Evolutionary conservation across 257 asterid species (phyloP).

Genomic region (Nicotiana tomentosiformis): DNA sequence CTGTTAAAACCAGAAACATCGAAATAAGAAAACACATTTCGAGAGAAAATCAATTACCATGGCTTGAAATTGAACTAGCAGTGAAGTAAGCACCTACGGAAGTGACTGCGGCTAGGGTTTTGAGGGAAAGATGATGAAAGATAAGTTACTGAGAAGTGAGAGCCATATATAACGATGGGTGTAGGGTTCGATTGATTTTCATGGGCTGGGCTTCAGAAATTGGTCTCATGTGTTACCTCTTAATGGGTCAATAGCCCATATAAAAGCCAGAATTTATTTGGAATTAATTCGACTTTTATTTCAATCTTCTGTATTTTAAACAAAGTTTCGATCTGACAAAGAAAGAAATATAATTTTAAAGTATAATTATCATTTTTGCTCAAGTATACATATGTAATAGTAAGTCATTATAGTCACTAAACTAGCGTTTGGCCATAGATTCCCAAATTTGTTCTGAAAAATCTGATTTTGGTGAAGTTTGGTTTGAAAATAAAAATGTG

Average conservation of each 20-base stretch:
- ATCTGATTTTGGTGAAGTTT: no score
- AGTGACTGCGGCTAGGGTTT: constrained; percentile 10
- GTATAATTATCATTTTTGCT: no score
- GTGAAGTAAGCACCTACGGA: neutral
- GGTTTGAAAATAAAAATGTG: no score
- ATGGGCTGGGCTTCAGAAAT: neutral
- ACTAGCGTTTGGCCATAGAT: no score
- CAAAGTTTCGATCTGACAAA: no score
- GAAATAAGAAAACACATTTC: neutral
- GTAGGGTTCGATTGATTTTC: neutral
- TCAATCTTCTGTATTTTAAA: no score
- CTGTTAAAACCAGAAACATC: neutral
- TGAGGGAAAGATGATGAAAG: neutral
- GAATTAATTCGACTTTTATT: neutral
- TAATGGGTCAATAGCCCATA: neutral
- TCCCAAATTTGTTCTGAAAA: no score
- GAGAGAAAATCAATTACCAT: neutral
- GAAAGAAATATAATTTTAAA: no score
- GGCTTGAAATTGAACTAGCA: neutral
- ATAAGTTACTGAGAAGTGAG: neutral
- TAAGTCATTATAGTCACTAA: no score
- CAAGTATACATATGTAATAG: no score
- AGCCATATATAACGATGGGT: neutral
- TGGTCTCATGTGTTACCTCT: neutral
- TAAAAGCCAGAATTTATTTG: neutral